A percentile compares a stretch with the other conserved stretches of the same genome.
These are phyloP conservation scores for Malus hybrid DNA, from an alignment of 331 rosid species.

Conservation along the genomic window DNA sequence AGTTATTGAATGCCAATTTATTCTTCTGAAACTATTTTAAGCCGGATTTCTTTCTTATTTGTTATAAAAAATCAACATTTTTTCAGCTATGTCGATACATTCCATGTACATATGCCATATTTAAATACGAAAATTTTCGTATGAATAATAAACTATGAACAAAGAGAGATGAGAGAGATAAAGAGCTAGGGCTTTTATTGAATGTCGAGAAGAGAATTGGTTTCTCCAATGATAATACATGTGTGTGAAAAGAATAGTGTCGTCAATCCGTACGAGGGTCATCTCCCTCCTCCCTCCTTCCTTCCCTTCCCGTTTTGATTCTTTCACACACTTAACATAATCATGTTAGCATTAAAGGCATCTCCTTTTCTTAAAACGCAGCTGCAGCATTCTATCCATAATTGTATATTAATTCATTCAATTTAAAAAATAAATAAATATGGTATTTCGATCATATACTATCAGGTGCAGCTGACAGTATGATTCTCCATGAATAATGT, in stretches of 20 bases:
- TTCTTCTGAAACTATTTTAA: neutral
- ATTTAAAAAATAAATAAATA: neutral
- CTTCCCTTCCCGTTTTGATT: conserved; percentile 4
- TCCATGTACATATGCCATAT: too few relatives aligned
- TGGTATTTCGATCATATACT: conserved; percentile 2
- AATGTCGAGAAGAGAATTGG: conserved; percentile 13
- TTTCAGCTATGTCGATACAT: too few relatives aligned
- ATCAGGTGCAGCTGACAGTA: conserved; percentile 31
- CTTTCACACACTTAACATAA: conserved; percentile 14
- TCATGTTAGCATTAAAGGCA: conserved; percentile 21
- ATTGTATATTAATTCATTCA: neutral
- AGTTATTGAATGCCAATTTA: neutral
- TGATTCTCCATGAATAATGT: conserved; percentile 14
- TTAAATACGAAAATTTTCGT: too few relatives aligned
- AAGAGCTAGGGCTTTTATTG: neutral
- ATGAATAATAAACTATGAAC: neutral
- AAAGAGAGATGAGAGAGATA: neutral
- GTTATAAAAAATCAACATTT: too few relatives aligned
- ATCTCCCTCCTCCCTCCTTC: conserved; percentile 22
- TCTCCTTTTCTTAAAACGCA: conserved; percentile 4
- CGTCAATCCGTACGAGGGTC: conserved; percentile 56
- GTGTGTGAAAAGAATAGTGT: conserved; percentile 39
- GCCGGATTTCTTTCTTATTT: neutral
- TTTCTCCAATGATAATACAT: conserved; percentile 22
- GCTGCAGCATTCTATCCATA: neutral